Conservation (phyloP, 106 monocot genomes). For the Dendrobium officinale region DNA sequence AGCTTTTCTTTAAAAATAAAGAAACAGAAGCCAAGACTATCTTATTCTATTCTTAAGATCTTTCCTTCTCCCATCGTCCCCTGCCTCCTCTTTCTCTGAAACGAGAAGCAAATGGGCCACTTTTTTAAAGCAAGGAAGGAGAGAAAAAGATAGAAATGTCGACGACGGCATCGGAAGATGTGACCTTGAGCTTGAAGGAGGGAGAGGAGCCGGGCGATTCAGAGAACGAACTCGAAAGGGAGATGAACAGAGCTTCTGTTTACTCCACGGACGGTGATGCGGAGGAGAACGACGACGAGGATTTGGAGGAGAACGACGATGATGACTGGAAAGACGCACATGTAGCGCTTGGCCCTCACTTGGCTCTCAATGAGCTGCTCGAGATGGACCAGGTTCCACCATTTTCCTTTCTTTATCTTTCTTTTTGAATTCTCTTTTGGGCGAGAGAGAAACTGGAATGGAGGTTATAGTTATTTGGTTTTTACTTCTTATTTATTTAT, state of each 20-base stretch:
- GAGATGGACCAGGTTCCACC: slow-evolving; percentile 45
- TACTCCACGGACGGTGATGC: slow-evolving; percentile 16
- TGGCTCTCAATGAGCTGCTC: slow-evolving; percentile 58
- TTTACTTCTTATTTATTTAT: too few species aligned
- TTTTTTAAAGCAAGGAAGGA: background rate
- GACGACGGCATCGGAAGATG: too few species aligned
- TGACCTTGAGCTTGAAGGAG: background rate
- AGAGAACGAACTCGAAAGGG: slow-evolving; percentile 4
- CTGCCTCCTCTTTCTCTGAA: background rate
- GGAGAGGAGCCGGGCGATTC: slow-evolving; percentile 3
- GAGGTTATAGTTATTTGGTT: too few species aligned
- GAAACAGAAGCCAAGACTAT: background rate
- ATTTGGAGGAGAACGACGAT: slow-evolving; percentile 22
- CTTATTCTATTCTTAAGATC: background rate
- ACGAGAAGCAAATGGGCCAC: background rate
- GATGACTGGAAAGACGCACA: slow-evolving; percentile 22
- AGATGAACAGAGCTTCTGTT: slow-evolving; percentile 9
- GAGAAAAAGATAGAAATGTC: too few species aligned
- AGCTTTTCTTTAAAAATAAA: background rate
- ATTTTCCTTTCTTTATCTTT: too few species aligned
- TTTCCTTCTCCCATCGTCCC: background rate
- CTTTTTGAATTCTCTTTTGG: too few species aligned
- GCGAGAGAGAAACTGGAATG: too few species aligned
- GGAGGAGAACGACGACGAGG: slow-evolving; percentile 4
- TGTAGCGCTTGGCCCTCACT: slow-evolving; percentile 43